Percentiles rank a stretch among this genome's conserved stretches.
These are phyloP conservation scores for Lojkania enalia DNA, from an alignment of 2,329 filamentous ascomycete genomes.

Conservation along the genomic window DNA sequence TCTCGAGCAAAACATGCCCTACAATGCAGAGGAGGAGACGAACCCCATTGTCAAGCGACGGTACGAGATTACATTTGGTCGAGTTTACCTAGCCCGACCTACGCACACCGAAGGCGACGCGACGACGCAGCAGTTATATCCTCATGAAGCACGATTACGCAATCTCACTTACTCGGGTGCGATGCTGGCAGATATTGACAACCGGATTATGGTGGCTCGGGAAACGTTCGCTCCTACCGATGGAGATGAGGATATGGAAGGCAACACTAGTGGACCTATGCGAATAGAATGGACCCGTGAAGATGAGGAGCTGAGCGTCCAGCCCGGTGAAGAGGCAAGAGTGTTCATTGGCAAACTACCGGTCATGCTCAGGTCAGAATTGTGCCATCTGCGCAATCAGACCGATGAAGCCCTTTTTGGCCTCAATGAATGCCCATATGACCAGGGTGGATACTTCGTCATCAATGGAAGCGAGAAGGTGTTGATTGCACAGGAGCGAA, in stretches of 20 bases:
- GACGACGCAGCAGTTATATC: conserved; percentile 79
- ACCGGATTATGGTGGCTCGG: conserved; percentile 80
- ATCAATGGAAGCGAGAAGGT: conserved; percentile 99
- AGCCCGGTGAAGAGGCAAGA: conserved; percentile 60
- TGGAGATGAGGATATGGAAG: conserved; percentile 61
- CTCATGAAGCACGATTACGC: conserved; percentile 92
- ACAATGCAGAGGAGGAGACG: conserved; percentile 69
- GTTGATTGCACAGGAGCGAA: conserved; percentile 94
- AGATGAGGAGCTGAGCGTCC: conserved; percentile 42
- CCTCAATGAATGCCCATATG: conserved; percentile 96
- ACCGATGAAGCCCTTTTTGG: conserved; percentile 84
- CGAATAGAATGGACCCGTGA: conserved; percentile 49
- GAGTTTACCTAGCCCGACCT: conserved; percentile 84
- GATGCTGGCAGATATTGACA: conserved; percentile 85
- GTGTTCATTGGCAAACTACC: conserved; percentile 95
- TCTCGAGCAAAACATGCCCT: conserved; percentile 89
- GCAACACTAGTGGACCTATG: conserved; percentile 35
- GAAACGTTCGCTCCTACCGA: conserved; percentile 71
- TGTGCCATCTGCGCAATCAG: conserved; percentile 84
- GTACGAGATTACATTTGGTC: conserved; percentile 94
- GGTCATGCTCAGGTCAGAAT: conserved; percentile 97
- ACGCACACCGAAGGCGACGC: conserved; percentile 93
- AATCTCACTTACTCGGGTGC: conserved; percentile 95
- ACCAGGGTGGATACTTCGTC: conserved; percentile 97
- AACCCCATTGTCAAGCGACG: conserved; percentile 79